Percentiles rank a stretch among this genome's conserved stretches.
phyloP scores from a whole-genome alignment of 305 asterid genomes.

The Fraxinus platypoda region DNA sequence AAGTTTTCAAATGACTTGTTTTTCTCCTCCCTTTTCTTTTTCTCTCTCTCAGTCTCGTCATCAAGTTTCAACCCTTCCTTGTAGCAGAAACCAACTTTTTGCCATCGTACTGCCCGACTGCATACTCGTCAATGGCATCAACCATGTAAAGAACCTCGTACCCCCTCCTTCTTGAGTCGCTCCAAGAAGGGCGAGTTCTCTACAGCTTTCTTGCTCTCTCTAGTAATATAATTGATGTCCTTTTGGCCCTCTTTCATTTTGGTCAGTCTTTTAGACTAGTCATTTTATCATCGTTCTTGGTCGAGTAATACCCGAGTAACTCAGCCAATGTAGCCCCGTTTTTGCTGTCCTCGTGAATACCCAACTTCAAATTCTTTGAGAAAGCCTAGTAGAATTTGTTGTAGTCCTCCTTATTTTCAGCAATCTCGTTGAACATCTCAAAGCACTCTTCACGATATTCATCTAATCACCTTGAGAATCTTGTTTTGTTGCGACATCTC shows the following conservation, averaged over 20 bases:
- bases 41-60: conserved; percentile 48
- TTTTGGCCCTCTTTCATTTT: conserved; percentile 65
- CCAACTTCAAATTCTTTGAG: conserved; percentile 58
- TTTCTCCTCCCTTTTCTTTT: conserved; percentile 48
- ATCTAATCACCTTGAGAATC: conserved; percentile 51
- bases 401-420: conserved; percentile 59
- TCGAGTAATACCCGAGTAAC: conserved; percentile 48
- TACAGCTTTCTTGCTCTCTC: conserved; percentile 61
- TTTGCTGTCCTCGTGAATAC: conserved; percentile 57
- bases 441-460: conserved; percentile 58
- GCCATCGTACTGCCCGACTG: conserved; percentile 49
- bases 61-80: conserved; percentile 44
- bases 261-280: conserved; percentile 51
- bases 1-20: conserved; percentile 48
- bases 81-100: conserved; percentile 57
- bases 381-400: conserved; percentile 55
- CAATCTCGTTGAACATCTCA: conserved; percentile 58
- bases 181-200: conserved; percentile 61
- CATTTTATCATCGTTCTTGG: conserved; percentile 54
- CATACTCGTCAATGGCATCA: conserved; percentile 56
- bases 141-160: conserved; percentile 62
- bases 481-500: conserved; percentile 58
- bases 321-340: conserved; percentile 47
- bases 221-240: conserved; percentile 54
- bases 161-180: conserved; percentile 53